A percentile compares a stretch with the other conserved stretches of the same genome.
These are phyloP conservation scores for Dentipellis fragilis DNA, from an alignment of 768 basidiomycete species.

Conservation along the genomic window DNA sequence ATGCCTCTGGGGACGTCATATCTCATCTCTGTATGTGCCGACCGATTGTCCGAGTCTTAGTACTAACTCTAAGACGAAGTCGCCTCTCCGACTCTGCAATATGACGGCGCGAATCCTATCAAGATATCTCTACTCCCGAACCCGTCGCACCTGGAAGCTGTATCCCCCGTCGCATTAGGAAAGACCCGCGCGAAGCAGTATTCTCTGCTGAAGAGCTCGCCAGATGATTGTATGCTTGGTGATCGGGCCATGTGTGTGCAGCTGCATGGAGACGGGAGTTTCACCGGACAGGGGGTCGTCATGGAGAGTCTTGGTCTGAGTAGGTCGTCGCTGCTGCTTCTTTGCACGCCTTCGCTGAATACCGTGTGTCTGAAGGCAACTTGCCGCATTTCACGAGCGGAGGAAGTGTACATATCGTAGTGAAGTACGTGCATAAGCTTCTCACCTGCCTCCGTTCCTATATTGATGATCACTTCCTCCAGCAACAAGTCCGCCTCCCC, in stretches of 20 bases:
- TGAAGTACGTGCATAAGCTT: constrained; percentile 50
- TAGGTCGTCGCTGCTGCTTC: constrained; percentile 22
- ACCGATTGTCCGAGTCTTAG: neutral
- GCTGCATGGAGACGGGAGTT: constrained; percentile 87
- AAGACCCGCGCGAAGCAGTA: constrained; percentile 90
- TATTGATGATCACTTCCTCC: neutral
- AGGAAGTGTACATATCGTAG: constrained; percentile 83
- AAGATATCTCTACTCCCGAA: constrained; percentile 76
- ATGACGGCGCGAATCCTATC: constrained; percentile 40
- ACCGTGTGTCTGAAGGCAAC: constrained; percentile 39
- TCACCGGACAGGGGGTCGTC: constrained; percentile 82
- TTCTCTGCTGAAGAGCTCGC: constrained; percentile 57
- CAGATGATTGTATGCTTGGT: constrained; percentile 34
- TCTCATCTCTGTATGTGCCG: constrained; percentile 60
- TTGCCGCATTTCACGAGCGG: constrained; percentile 88
- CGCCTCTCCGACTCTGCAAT: constrained; percentile 53
- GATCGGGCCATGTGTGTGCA: constrained; percentile 82
- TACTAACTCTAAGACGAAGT: constrained; percentile 25
- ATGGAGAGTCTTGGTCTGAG: constrained; percentile 85
- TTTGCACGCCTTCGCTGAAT: neutral
- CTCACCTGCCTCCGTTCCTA: too few species aligned
- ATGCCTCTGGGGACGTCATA: constrained; percentile 75
- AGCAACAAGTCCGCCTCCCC: constrained; percentile 21
- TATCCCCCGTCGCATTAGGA: constrained; percentile 80
- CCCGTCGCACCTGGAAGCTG: constrained; percentile 78